phyloP scores from a whole-genome alignment of 2,329 filamentous ascomycete genomes.

The Trichoderma citrinoviride region DNA sequence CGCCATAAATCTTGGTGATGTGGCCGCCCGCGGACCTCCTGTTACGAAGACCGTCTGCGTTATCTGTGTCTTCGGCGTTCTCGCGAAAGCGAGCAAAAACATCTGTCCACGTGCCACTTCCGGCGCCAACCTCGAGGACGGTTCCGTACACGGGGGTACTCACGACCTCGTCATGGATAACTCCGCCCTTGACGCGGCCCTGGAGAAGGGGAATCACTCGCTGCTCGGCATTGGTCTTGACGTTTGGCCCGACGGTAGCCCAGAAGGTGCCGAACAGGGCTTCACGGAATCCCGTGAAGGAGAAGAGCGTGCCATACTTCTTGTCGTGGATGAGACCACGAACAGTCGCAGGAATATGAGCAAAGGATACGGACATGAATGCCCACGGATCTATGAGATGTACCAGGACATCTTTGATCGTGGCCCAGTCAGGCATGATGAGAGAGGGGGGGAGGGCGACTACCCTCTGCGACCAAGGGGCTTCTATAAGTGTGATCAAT shows the following conservation, averaged over 20 bases:
- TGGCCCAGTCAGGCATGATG: slow-evolving; percentile 30
- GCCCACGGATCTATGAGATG: slow-evolving; percentile 48
- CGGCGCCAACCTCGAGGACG: slow-evolving; percentile 62
- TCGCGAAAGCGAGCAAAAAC: slow-evolving; percentile 43
- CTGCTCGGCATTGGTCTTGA: slow-evolving; percentile 42
- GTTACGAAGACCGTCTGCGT: slow-evolving; percentile 20
- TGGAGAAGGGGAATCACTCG: slow-evolving; percentile 36
- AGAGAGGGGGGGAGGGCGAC: neutral
- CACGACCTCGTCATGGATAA: slow-evolving; percentile 34
- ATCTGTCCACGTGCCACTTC: slow-evolving; percentile 58
- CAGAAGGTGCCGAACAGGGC: slow-evolving; percentile 64
- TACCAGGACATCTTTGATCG: slow-evolving; percentile 30
- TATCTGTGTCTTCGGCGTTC: slow-evolving; percentile 15
- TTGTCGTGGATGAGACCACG: slow-evolving; percentile 38
- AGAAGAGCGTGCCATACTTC: slow-evolving; percentile 41
- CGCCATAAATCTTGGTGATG: slow-evolving; percentile 56
- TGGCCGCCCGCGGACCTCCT: slow-evolving; percentile 19
- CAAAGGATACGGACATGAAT: slow-evolving; percentile 50
- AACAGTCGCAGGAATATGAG: slow-evolving; percentile 53
- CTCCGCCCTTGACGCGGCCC: slow-evolving; percentile 7
- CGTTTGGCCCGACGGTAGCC: slow-evolving; percentile 50
- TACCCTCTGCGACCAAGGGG: neutral
- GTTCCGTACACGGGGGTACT: slow-evolving; percentile 46
- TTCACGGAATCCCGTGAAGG: slow-evolving; percentile 41
- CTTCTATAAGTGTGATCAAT: neutral